Percentiles rank a stretch among this genome's conserved stretches.
Conservation (phyloP, 495 filamentous ascomycete genomes). For the Oidiodendron maius region DNA sequence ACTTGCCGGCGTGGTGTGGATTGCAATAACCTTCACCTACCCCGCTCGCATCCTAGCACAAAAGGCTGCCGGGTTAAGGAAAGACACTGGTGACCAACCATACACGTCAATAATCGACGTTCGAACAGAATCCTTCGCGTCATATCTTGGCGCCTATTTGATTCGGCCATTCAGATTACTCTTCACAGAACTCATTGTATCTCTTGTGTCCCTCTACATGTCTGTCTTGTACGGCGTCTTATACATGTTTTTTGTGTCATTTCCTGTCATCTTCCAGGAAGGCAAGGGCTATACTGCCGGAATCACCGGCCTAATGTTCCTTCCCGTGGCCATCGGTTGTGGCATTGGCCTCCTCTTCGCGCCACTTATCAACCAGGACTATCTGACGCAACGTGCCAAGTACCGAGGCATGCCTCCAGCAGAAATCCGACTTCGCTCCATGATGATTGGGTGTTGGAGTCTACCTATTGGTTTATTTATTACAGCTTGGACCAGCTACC, state of each 20-base stretch:
- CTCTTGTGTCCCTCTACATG: constrained; percentile 62
- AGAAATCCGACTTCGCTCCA: constrained; percentile 71
- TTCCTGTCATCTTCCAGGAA: constrained; percentile 70
- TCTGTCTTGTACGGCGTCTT: constrained; percentile 50
- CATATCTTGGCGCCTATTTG: constrained; percentile 61
- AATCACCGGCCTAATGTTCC: constrained; percentile 76
- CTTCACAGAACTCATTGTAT: constrained; percentile 72
- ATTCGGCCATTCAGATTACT: constrained; percentile 75
- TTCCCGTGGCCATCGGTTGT: constrained; percentile 65
- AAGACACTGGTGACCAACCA: constrained; percentile 52
- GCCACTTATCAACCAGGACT: constrained; percentile 71
- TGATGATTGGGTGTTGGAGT: constrained; percentile 80
- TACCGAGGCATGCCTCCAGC: constrained; percentile 66
- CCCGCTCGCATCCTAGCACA: constrained; percentile 61
- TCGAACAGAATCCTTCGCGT: constrained; percentile 55
- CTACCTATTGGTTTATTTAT: constrained; percentile 50
- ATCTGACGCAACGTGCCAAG: constrained; percentile 52
- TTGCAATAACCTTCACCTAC: constrained; percentile 73
- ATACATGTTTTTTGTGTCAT: constrained; percentile 67
- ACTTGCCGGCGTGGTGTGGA: constrained; percentile 55
- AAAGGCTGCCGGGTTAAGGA: constrained; percentile 62
- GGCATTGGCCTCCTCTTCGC: constrained; percentile 57
- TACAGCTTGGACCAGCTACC: constrained; percentile 78
- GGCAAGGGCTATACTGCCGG: constrained; percentile 69
- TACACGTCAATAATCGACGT: constrained; percentile 72